Base-by-base conservation (phyloP, 495 filamentous ascomycete genomes). In the Penicillium steckii region DNA sequence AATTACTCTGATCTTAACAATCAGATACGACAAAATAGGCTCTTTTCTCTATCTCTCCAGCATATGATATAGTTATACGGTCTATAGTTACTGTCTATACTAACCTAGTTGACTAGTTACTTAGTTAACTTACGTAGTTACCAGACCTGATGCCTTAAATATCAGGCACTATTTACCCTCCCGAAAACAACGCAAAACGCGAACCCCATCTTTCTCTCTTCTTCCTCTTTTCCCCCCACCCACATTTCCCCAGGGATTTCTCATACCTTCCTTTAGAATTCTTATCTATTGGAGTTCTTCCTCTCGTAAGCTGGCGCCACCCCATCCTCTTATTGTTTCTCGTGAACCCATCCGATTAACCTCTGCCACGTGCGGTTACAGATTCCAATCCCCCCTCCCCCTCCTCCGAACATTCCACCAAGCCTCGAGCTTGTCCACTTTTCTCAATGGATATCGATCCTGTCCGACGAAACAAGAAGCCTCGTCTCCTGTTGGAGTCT, bases 401-500 rank as follows among this genome's bases (percentile, higher is more conserved):
- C 9, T 27, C 13, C 22, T 21, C 26, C 35, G 10, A 26, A 37
- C 13, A 33, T 25, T 8, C 27, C 2, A n/a, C n/a, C 5, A 15
- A n/a, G 18, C 33, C 33, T 17, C 4, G n/a, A 37, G 9, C 13
- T 35, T n/a, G n/a, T 52, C 32, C 45, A 17, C 25, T 43, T 33
- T 13, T 62, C 55, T 49, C 67, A 68, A 69, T 80, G 66, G 89
- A 94, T 65, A 88, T 94, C 64, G 91, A 96, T 72, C 74, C 81
- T 50, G 84, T 68, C 57, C 82, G 91, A 61, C 87, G 95, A 66
- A 97, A 96, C 70, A 86, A 88, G 66, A 81, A 80, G 57, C 89
- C 94, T 5, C 84, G 95, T 43, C 82, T 85, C 52, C 73, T 97
- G 25, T 78, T 84, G n/a, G 89, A 96, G 29, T 66, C 76, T 1